Base-by-base conservation (phyloP, 1,284 basidiomycete species). In the Lentinula novae-zelandiae region DNA sequence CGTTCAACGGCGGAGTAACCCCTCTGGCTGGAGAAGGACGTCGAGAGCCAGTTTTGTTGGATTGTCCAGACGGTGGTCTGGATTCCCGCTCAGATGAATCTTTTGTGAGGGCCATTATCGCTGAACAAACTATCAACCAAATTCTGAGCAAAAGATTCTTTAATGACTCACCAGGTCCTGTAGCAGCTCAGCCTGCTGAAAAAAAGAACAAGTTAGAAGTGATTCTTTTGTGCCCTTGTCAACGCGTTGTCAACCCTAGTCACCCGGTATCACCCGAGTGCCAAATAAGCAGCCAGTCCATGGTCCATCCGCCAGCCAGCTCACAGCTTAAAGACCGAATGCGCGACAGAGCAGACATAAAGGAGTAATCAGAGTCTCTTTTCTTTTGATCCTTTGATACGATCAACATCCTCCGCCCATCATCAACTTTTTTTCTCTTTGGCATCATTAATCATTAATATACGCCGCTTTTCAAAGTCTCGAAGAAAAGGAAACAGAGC, bases 361-460 rank as follows among this genome's bases (percentile, higher is more conserved):
- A 49, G 20, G 17, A 10, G 20, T 13, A 36, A 31, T 12, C 53
- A 44, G 53, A n/a, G 7, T 52, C 15, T 39, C 42, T 44, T 55
- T 55, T 15, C 40, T 42, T 56, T 56, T 56, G 54, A 56, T 56
- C 42, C 54, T 46, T 56, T 56, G 54, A 56, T 56, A 44, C 42
- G 22, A 56, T 56, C 54, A 56, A 44, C 53, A 55, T 40, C 53
- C 39, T 40, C 53, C 34, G 48, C 17, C 51, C 51, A 38, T 20
- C 51, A 33, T 51, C 49, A 51, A 46, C 15, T n/a, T n/a, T 46
- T 15, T 7, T 13, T 49, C 48, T 13, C 20, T 20, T 13, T 20
- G 48, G 10, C n/a, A 4, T 13, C n/a, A 40, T 38, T 38, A 53
- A 20, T 8, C 52, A 38, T 38, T 44, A 44, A 44, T 44, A 44